Evolutionary conservation across 768 basidiomycete species (phyloP).

Genomic region (Phylloporus arenicola): DNA sequence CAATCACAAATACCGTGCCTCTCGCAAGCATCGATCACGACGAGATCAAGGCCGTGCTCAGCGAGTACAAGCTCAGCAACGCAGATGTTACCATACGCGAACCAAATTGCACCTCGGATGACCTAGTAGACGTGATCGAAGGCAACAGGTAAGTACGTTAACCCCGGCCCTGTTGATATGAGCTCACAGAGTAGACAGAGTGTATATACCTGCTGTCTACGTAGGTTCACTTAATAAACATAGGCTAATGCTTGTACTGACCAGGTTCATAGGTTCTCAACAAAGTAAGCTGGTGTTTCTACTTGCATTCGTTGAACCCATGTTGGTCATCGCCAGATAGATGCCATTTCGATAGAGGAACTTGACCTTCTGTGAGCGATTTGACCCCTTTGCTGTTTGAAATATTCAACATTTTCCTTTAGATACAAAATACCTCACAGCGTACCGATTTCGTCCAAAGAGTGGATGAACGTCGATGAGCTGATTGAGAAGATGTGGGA

Average conservation of each 20-base stretch:
- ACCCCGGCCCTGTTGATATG: background rate
- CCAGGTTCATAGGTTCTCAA: conserved; percentile 57
- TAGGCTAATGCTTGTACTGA: background rate
- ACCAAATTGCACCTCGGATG: conserved; percentile 87
- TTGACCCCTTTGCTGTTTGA: background rate
- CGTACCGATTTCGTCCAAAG: conserved; percentile 87
- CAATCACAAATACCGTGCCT: conserved; percentile 95
- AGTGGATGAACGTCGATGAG: conserved; percentile 98
- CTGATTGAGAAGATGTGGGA: conserved; percentile 92
- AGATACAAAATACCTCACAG: conserved; percentile 93
- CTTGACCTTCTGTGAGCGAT: conserved; percentile 72
- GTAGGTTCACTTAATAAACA: conserved; percentile 39
- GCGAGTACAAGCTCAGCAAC: conserved; percentile 89
- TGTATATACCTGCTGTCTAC: conserved; percentile 91
- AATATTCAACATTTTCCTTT: background rate
- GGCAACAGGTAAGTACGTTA: conserved; percentile 63
- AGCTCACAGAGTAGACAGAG: conserved; percentile 40
- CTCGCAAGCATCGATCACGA: conserved; percentile 93
- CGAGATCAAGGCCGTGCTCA: conserved; percentile 91
- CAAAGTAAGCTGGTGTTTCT: conserved; percentile 48
- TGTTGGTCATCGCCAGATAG: conserved; percentile 53
- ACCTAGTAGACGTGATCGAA: conserved; percentile 95
- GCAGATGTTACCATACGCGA: conserved; percentile 91
- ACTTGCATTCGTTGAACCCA: background rate
- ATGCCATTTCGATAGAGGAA: conserved; percentile 98